Base-by-base conservation (phyloP, 2,329 filamentous ascomycete species). In the Curvularia spicifera region DNA sequence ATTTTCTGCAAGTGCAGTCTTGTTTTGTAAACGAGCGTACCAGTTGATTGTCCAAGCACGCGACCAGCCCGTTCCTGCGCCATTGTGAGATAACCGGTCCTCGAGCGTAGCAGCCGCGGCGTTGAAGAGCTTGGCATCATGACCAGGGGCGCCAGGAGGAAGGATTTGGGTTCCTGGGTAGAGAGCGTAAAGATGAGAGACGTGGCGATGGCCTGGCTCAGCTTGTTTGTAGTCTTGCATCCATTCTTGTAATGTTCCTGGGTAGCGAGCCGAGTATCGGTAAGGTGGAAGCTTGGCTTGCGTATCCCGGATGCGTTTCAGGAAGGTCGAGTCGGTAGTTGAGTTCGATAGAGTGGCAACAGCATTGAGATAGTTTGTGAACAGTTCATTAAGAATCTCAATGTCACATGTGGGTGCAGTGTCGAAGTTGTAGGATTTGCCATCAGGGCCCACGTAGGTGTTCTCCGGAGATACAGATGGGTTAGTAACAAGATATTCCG, bases 41-140 rank as follows among this genome's bases (percentile, higher is more conserved):
- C 83, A 71, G 40, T 79, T 81, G n/a, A 83, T 71, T 0, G 81
- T 68, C 82, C 82, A 85, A 5, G 81, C 81, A 15, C 80, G 75
- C 4, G 80, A 82, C 83, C 82, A 85, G 0, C 83, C 83, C 0
- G 82, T 85, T 51, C 82, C 78, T 0, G 81, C 82, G 4, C 64
- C 66, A 4, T 61, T 62, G 12, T 65, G 60, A 2, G 54, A 50
- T 5, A 69, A 48, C 2, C 69, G 62, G 28, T 80, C n/a, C 70
- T 63, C 7, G 74, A 76, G n/a, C 71, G 71, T 59, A 58, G 59
- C 47, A 52, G 66, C 28, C 7, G 73, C 75, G 1, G 76, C 76
- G 5, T 63, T 59, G 12, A 74, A 69, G 1, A 78, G 68, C 7
- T 64, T 71, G 2, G 28, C 49, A 12, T 57, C 7, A 28, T 57